phyloP scores from a whole-genome alignment of 208 protist genomes.

The Crithidia mellificae region DNA sequence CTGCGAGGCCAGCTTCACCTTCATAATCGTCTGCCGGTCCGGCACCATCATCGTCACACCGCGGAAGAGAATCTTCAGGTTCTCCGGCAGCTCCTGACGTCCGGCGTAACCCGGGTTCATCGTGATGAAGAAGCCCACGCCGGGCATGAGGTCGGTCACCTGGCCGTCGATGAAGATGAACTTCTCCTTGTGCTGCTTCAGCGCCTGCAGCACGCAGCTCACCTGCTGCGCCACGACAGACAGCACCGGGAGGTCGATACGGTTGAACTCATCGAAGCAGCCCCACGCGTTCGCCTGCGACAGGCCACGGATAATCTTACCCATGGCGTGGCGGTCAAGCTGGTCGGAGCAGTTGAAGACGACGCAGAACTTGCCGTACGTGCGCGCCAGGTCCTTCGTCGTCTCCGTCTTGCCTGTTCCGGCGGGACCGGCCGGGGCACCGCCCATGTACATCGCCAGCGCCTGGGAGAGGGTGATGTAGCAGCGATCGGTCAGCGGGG shows the following conservation, averaged over 20 bases:
- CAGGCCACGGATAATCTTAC: constrained; percentile 94
- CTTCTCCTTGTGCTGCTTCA: constrained; percentile 92
- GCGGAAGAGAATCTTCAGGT: constrained; percentile 98
- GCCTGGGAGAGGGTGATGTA: constrained; percentile 97
- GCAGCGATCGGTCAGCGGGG: constrained; percentile 94
- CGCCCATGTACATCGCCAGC: constrained; percentile 96
- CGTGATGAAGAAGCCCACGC: constrained; percentile 97
- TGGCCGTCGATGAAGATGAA: constrained; percentile 95
- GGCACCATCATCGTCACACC: constrained; percentile 99
- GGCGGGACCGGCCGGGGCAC: constrained; percentile 95
- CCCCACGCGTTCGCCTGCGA: constrained; percentile 95
- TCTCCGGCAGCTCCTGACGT: constrained; percentile 98
- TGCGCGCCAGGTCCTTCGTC: constrained; percentile 94
- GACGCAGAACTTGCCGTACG: constrained; percentile 94
- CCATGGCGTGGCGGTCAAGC: constrained; percentile 93
- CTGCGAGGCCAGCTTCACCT: constrained; percentile 93
- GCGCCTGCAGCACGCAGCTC: constrained; percentile 88
- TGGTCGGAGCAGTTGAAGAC: constrained; percentile 96
- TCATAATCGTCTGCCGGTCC: constrained; percentile 98
- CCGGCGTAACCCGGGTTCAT: constrained; percentile 99
- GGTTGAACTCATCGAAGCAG: constrained; percentile 95
- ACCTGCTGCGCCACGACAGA: constrained; percentile 95
- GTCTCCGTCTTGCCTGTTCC: constrained; percentile 98
- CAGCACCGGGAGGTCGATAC: constrained; percentile 93
- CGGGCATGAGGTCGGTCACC: constrained; percentile 89